phyloP scores from a whole-genome alignment of 371 early-diverging fungal genomes.

The Mucor velutinosus region DNA sequence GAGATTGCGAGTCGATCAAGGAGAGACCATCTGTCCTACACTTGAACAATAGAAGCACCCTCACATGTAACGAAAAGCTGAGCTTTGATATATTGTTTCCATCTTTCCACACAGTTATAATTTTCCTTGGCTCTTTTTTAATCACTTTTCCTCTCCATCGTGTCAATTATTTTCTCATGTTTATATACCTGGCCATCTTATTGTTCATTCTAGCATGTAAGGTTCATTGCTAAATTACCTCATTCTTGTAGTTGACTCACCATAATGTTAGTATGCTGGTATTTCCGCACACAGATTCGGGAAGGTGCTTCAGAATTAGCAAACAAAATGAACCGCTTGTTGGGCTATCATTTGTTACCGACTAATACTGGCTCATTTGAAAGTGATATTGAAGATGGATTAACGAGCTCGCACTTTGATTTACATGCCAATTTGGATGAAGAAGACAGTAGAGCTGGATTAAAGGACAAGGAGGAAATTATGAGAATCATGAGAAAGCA shows the following conservation, averaged over 20 bases:
- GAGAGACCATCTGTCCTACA: background rate
- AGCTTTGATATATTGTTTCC: background rate
- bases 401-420: slow-evolving; percentile 75
- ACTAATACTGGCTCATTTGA: slow-evolving; percentile 56
- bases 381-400: slow-evolving; percentile 69
- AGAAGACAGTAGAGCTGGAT: slow-evolving; percentile 73
- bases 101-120: background rate
- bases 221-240: background rate
- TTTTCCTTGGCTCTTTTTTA: background rate
- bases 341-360: slow-evolving; percentile 53
- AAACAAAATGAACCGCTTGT: slow-evolving; percentile 40
- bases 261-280: slow-evolving; percentile 27
- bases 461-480: slow-evolving; percentile 74
- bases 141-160: background rate
- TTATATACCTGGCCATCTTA: slow-evolving; percentile 16
- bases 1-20: too few relatives aligned
- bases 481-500: slow-evolving; percentile 75
- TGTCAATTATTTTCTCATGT: slow-evolving; percentile 3
- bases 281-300: slow-evolving; percentile 32
- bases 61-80: background rate
- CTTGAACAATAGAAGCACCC: background rate
- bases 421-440: slow-evolving; percentile 63
- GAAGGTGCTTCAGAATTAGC: slow-evolving; percentile 33
- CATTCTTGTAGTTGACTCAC: background rate
- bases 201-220: slow-evolving; percentile 17